Conservation (phyloP, 1,139 yeast genomes). For the Candida sanyaensis region DNA sequence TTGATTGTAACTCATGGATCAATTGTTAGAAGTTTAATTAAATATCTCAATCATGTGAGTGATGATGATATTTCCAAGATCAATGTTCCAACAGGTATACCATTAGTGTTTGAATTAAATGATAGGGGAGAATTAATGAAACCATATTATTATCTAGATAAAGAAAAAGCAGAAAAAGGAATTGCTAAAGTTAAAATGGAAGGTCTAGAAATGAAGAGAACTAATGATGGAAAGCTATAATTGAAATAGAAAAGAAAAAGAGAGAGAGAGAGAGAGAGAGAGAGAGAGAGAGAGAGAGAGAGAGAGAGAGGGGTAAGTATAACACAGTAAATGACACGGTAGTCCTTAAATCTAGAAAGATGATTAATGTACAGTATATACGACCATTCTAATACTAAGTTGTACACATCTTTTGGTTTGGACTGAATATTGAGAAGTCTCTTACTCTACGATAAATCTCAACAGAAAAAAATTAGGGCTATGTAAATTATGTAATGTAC, state of each 20-base stretch:
- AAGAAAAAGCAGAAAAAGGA: constrained; percentile 65
- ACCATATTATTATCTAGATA: constrained; percentile 62
- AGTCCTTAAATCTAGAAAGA: no score
- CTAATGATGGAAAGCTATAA: not conserved
- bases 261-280: no score
- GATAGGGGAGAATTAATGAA: constrained; percentile 43
- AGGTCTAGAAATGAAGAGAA: constrained; percentile 32
- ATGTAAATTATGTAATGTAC: not conserved
- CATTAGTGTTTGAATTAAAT: constrained; percentile 58
- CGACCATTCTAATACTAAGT: no score
- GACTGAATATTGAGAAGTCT: no score
- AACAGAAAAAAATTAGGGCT: not conserved
- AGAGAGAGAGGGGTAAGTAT: no score
- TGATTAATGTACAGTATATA: no score
- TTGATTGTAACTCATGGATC: constrained; percentile 77
- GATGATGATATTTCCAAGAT: constrained; percentile 66
- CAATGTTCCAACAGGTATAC: constrained; percentile 79
- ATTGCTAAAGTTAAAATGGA: constrained; percentile 66
- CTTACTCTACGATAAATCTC: no score
- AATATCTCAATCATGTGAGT: constrained; percentile 54
- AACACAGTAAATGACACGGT: no score
- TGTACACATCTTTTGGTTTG: no score
- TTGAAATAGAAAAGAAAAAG: not conserved
- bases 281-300: no score
- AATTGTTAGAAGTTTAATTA: constrained; percentile 67